Evolutionary conservation across 106 monocot species (phyloP), one percentile per base, ranked within the genome.

Genomic region (Apostasia ramifera): DNA sequence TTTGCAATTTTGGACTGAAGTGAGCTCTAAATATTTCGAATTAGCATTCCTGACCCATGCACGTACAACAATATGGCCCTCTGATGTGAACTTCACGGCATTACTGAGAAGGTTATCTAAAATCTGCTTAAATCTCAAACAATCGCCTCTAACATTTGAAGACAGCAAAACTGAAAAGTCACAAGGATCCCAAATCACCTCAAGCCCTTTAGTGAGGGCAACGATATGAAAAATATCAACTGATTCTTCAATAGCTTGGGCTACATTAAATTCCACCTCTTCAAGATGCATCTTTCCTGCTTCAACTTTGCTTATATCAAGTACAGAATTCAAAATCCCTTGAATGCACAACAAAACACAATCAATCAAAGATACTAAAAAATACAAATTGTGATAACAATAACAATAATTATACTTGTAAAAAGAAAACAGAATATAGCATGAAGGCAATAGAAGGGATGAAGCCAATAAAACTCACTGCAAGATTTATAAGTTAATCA

Each of bases 171-270:
- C 48, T 2, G 93, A 98, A 66, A 73, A 81, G 76, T 98, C 98
- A 71, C 90, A 93, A 15, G 98, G 98, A 72, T 98, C 98, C 93
- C 92, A 98, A 46, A 93, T 90, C 48, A 98, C 77, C 67, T 98
- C 93, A 3, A 98, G 11, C 0, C 80, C 83, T 80, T 93, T 93
- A 10, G 72, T 75, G 9, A 87, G 58, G 14, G 83, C 98, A 2
- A 81, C 81, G 42, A 88, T 73, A 77, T 93, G 75, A 46, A 85
- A 87, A 11, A 83, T 68, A 53, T 98, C 85, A 43, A 85, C 76
- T 0, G 92, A 85, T 61, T 98, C 86, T 74, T 98, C 90, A 54
- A 98, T 66, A 15, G 83, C 82, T 47, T 87, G 76, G 40, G 85
- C 70, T 14, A 92, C 78, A 67, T 84, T 75, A 61, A 93, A 98